A percentile compares a stretch with the other conserved stretches of the same genome.
phyloP scores from a whole-genome alignment of 2,329 filamentous ascomycete species.

The Aspergillus bombycis region DNA sequence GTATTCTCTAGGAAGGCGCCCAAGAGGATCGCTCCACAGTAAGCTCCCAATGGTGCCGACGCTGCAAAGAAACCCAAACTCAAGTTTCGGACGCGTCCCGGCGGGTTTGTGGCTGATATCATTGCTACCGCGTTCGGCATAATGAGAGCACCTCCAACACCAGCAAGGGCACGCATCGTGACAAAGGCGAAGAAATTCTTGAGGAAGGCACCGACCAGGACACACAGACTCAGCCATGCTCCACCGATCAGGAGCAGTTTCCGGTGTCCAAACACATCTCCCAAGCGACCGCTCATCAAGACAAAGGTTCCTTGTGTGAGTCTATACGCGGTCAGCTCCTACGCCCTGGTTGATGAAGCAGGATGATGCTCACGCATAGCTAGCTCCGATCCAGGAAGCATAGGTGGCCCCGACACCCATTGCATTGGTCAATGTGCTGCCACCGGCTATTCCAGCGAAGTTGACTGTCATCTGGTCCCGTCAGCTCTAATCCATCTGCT shows the following conservation, averaged over 20 bases:
- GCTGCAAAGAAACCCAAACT: constrained; percentile 53
- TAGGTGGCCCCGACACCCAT: constrained; percentile 24
- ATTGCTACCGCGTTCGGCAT: constrained; percentile 58
- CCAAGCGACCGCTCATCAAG: constrained; percentile 59
- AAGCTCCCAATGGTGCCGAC: constrained; percentile 51
- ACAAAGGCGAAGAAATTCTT: constrained; percentile 48
- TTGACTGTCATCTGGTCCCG: constrained; percentile 30
- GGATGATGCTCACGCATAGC: constrained; percentile 25
- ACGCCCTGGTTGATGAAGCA: too few relatives aligned
- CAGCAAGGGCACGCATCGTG: constrained; percentile 50
- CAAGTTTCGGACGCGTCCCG: constrained; percentile 51
- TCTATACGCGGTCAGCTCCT: constrained; percentile 27
- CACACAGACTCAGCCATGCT: constrained; percentile 59
- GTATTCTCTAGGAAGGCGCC: constrained; percentile 42
- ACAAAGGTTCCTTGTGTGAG: constrained; percentile 62
- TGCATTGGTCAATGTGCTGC: constrained; percentile 23
- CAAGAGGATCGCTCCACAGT: constrained; percentile 46
- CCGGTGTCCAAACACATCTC: constrained; percentile 62
- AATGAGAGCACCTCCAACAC: constrained; percentile 56
- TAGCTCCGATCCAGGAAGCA: constrained; percentile 32
- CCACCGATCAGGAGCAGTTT: constrained; percentile 58
- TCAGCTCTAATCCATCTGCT: neutral
- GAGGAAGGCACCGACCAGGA: constrained; percentile 54
- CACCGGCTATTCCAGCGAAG: constrained; percentile 31
- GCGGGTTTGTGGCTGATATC: constrained; percentile 52